Percentiles rank a stretch among this genome's conserved stretches.
These are phyloP conservation scores for Cystofilobasidium bisporidii DNA, from an alignment of 768 basidiomycete species.

Conservation along the genomic window DNA sequence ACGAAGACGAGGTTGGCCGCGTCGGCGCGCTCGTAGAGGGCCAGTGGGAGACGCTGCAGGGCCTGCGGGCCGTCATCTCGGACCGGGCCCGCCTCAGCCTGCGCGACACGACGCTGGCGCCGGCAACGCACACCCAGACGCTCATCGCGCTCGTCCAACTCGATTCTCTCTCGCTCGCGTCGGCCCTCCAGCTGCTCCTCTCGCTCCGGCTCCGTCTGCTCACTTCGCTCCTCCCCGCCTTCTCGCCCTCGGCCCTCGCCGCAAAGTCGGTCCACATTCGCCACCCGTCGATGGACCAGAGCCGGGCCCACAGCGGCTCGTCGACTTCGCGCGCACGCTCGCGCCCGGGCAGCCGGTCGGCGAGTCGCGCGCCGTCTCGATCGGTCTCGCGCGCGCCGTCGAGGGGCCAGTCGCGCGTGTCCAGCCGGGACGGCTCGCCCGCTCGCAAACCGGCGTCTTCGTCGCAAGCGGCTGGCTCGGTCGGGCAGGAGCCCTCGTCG, in stretches of 20 bases:
- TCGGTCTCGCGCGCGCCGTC: not conserved
- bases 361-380: not conserved
- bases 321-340: not conserved
- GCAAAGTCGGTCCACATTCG: not conserved
- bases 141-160: slow-evolving; percentile 78
- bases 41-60: slow-evolving; percentile 84
- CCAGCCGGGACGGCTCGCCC: not conserved
- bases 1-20: slow-evolving; percentile 4
- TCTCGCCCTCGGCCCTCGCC: not conserved
- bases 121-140: slow-evolving; percentile 50
- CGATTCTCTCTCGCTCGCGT: slow-evolving; percentile 68
- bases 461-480: slow-evolving; percentile 29
- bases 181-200: slow-evolving; percentile 62
- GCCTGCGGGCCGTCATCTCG: slow-evolving; percentile 78
- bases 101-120: slow-evolving; percentile 38
- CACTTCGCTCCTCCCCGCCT: slow-evolving; percentile 31
- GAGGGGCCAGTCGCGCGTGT: not conserved
- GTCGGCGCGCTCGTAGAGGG: slow-evolving; percentile 33
- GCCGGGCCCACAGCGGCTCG: not conserved
- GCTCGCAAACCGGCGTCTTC: not conserved
- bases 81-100: slow-evolving; percentile 78
- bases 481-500: slow-evolving; percentile 17
- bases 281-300: not conserved
- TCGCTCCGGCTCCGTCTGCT: slow-evolving; percentile 46
- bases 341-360: not conserved